These are phyloP conservation scores for Boletellus ananiceps DNA, from an alignment of 768 basidiomycete genomes.

Conservation along the genomic window DNA sequence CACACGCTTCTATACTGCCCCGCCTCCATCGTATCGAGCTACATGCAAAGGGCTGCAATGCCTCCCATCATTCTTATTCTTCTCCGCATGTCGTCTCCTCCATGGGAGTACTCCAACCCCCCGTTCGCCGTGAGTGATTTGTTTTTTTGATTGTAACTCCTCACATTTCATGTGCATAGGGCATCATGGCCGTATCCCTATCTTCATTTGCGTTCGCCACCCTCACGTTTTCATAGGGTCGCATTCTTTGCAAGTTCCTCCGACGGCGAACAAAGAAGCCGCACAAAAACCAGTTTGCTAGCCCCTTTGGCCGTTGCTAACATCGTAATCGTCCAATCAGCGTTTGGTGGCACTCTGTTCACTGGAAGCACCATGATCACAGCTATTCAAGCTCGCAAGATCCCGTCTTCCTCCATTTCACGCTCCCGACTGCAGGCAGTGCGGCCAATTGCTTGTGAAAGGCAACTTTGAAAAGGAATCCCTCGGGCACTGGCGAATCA, in stretches of 20 bases:
- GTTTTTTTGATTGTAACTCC: neutral
- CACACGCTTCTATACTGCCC: neutral
- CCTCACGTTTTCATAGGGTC: conserved; percentile 63
- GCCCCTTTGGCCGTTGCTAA: neutral
- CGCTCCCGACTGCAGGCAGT: conserved; percentile 37
- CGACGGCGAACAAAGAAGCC: conserved; percentile 65
- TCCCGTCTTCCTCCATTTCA: conserved; percentile 1
- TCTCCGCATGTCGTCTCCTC: conserved; percentile 68
- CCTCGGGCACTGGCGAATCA: conserved; percentile 47
- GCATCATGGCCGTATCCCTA: conserved; percentile 67
- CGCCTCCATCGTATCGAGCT: conserved; percentile 25
- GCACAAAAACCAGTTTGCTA: conserved; percentile 69
- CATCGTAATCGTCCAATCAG: conserved; percentile 30
- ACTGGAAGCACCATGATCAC: conserved; percentile 56
- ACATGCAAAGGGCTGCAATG: conserved; percentile 61
- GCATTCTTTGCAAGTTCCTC: conserved; percentile 54
- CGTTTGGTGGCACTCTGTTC: conserved; percentile 60
- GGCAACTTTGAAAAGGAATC: conserved; percentile 54
- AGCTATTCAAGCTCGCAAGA: conserved; percentile 64
- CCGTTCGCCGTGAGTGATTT: conserved; percentile 62
- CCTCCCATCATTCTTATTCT: conserved; percentile 64
- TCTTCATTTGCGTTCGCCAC: conserved; percentile 79
- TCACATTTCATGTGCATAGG: conserved; percentile 37
- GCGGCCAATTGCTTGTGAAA: conserved; percentile 58
- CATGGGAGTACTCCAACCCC: conserved; percentile 84